Conservation (phyloP, 169 alveolate genomes). For the Toxoplasma gondii region DNA sequence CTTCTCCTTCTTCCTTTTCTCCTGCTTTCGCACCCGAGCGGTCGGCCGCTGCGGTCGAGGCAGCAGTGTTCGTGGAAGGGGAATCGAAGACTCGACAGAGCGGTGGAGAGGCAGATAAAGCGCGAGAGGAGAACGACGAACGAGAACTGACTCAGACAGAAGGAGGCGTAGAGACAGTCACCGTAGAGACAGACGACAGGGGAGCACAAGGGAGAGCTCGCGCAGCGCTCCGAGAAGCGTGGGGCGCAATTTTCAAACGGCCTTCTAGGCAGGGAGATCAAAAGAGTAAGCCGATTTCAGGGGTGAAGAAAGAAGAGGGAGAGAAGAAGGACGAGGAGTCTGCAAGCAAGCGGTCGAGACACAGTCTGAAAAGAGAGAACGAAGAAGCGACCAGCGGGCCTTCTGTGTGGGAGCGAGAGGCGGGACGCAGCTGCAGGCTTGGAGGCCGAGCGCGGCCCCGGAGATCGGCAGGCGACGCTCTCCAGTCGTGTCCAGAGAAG, state of each 20-base stretch:
- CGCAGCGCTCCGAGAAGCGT: constrained; percentile 1
- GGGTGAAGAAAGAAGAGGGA: not conserved
- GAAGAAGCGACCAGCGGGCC: not conserved
- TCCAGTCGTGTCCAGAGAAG: not conserved
- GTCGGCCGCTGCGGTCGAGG: too few relatives aligned
- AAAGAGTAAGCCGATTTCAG: not conserved
- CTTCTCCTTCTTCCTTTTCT: too few relatives aligned
- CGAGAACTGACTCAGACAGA: too few relatives aligned
- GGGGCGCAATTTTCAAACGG: constrained; percentile 10
- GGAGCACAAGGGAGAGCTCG: not conserved
- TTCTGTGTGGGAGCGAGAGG: not conserved
- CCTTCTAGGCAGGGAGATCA: not conserved
- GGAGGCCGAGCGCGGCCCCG: not conserved
- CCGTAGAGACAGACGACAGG: too few relatives aligned
- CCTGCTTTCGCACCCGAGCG: too few relatives aligned
- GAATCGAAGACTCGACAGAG: too few relatives aligned
- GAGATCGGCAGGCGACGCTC: not conserved
- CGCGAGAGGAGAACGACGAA: too few relatives aligned
- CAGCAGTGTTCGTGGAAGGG: too few relatives aligned
- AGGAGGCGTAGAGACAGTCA: too few relatives aligned
- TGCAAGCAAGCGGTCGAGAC: too few relatives aligned
- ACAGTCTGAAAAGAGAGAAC: not conserved
- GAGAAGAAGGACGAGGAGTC: too few relatives aligned
- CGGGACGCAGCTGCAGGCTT: not conserved
- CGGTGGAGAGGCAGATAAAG: too few relatives aligned